phyloP scores from a whole-genome alignment of 176 grass and related monocot species.

The Carex kokanica region DNA sequence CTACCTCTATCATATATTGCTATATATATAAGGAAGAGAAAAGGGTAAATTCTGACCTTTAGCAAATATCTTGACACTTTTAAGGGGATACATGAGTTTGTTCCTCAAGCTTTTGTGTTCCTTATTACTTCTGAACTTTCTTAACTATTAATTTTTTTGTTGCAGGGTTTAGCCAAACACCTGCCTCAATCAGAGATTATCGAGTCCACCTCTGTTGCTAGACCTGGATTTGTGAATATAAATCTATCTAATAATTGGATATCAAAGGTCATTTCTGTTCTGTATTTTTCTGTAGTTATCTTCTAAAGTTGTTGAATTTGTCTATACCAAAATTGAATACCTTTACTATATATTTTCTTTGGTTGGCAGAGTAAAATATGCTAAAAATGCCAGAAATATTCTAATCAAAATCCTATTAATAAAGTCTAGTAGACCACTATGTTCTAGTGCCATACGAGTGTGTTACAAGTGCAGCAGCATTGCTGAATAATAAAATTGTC shows the following conservation, averaged over 20 bases:
- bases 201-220: conserved; percentile 82
- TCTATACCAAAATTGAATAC: not conserved
- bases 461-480: not conserved
- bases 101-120: not conserved
- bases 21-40: not conserved
- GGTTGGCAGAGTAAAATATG: not conserved
- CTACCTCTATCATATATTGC: not conserved
- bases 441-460: not conserved
- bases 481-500: not conserved
- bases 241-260: conserved; percentile 74
- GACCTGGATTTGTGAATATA: conserved; percentile 99
- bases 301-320: not conserved
- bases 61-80: not conserved
- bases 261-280: conserved; percentile 49
- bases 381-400: conserved; percentile 7
- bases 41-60: not conserved
- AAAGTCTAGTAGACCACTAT: not conserved
- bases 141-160: not conserved
- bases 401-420: not conserved
- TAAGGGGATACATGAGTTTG: not conserved
- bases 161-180: conserved; percentile 72
- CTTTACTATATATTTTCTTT: conserved; percentile 6
- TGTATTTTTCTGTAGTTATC: not conserved
- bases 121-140: not conserved
- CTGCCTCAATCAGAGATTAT: conserved; percentile 78